phyloP scores from a whole-genome alignment of 2,329 filamentous ascomycete genomes.

The Fusarium sp. region DNA sequence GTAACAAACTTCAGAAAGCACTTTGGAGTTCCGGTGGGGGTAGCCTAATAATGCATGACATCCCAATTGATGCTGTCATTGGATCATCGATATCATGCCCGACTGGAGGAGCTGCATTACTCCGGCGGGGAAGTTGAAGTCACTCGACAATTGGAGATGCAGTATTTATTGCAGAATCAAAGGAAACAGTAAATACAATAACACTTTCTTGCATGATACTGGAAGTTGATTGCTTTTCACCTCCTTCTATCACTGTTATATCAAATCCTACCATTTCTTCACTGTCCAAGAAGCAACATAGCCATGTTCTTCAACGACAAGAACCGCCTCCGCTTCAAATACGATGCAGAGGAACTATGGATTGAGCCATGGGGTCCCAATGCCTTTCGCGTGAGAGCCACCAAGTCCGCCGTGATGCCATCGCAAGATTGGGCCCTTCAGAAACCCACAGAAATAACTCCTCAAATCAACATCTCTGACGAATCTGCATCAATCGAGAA shows the following conservation, averaged over 20 bases:
- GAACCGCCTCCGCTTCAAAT: conserved; percentile 18
- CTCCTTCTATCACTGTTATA: neutral
- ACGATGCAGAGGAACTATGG: conserved; percentile 24
- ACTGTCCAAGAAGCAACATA: neutral
- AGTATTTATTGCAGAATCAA: conserved; percentile 8
- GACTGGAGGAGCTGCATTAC: conserved; percentile 18
- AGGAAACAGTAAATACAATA: neutral
- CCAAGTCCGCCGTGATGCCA: conserved; percentile 11
- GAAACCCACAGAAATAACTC: neutral
- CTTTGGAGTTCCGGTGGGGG: conserved; percentile 13
- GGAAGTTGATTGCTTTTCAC: neutral
- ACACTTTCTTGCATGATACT: neutral
- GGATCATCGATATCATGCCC: conserved; percentile 13
- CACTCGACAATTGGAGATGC: conserved; percentile 4
- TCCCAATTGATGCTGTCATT: conserved; percentile 9
- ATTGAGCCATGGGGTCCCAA: conserved; percentile 26
- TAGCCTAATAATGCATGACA: neutral
- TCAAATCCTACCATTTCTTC: neutral
- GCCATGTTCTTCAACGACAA: conserved; percentile 28
- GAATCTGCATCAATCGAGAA: conserved; percentile 37
- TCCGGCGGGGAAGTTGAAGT: conserved; percentile 27
- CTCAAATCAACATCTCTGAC: conserved; percentile 4
- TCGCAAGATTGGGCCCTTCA: conserved; percentile 24
- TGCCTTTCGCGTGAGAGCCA: conserved; percentile 19
- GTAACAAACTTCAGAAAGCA: neutral